Evolutionary conservation across 805 yeast species (phyloP).

Genomic region (Millerozyma acaciae): DNA sequence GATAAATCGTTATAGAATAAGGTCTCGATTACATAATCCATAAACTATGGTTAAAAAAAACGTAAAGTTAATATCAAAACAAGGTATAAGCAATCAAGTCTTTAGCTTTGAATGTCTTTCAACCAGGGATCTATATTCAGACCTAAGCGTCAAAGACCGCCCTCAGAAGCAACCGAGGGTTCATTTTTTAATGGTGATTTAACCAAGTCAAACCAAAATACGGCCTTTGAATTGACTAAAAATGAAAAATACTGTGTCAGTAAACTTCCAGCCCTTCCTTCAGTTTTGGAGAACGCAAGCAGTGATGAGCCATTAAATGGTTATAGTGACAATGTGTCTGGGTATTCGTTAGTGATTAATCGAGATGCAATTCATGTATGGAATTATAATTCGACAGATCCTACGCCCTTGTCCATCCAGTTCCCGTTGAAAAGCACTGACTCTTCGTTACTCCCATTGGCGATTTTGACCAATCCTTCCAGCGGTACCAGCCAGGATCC

Average conservation of each 20-base stretch:
- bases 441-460: slow-evolving; percentile 42
- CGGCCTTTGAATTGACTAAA: slow-evolving; percentile 47
- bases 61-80: background rate
- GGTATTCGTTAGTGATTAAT: slow-evolving; percentile 47
- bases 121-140: slow-evolving; percentile 12
- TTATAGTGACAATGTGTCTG: slow-evolving; percentile 43
- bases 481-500: slow-evolving; percentile 52
- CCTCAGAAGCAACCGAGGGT: slow-evolving; percentile 1
- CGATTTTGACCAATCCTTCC: slow-evolving; percentile 55
- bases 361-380: slow-evolving; percentile 59
- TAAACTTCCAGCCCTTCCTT: slow-evolving; percentile 55
- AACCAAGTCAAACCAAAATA: background rate
- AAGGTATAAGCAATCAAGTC: background rate
- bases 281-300: slow-evolving; percentile 19
- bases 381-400: slow-evolving; percentile 62
- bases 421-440: slow-evolving; percentile 37
- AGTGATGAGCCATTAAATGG: slow-evolving; percentile 29
- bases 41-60: background rate
- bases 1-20: no score
- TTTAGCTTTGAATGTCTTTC: slow-evolving; percentile 7
- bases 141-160: slow-evolving; percentile 10
- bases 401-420: slow-evolving; percentile 52
- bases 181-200: background rate
- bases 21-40: no score
- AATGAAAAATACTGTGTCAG: slow-evolving; percentile 56